Conservation (phyloP, 2,329 filamentous ascomycete genomes). For the Talaromyces islandicus region DNA sequence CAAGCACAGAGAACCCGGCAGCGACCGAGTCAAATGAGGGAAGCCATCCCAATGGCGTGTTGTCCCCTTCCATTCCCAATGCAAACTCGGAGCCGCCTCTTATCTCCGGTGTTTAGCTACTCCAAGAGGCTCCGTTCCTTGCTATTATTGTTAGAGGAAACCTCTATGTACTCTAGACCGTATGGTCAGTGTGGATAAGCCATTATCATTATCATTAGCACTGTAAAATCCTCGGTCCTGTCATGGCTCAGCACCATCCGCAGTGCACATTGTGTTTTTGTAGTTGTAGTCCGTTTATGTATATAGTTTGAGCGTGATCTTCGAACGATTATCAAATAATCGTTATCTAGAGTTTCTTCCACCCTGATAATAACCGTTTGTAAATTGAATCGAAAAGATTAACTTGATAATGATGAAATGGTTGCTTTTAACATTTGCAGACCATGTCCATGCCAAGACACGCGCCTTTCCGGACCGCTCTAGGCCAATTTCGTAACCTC, state of each 20-base stretch:
- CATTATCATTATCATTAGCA: background rate
- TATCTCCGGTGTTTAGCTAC: background rate
- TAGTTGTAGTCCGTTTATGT: background rate
- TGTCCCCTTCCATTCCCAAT: background rate
- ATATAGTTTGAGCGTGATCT: background rate
- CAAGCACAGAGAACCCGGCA: background rate
- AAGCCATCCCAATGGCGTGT: slow-evolving; percentile 1
- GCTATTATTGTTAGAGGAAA: background rate
- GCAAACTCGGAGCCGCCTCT: slow-evolving; percentile 2
- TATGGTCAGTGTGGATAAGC: background rate
- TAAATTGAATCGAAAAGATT: background rate
- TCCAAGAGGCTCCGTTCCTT: background rate
- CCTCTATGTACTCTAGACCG: background rate
- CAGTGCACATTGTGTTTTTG: background rate
- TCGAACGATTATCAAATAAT: background rate
- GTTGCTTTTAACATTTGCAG: background rate
- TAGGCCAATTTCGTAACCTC: background rate
- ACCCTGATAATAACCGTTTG: background rate
- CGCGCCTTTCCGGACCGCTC: background rate
- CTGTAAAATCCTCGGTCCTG: background rate
- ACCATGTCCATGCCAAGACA: background rate
- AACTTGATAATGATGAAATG: background rate
- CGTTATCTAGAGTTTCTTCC: background rate
- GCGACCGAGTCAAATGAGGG: background rate
- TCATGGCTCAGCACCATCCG: background rate